Percentiles rank a stretch among this genome's conserved stretches.
These are phyloP conservation scores for Xylaria sp. DNA, from an alignment of 2,329 filamentous ascomycete species.

Conservation along the genomic window DNA sequence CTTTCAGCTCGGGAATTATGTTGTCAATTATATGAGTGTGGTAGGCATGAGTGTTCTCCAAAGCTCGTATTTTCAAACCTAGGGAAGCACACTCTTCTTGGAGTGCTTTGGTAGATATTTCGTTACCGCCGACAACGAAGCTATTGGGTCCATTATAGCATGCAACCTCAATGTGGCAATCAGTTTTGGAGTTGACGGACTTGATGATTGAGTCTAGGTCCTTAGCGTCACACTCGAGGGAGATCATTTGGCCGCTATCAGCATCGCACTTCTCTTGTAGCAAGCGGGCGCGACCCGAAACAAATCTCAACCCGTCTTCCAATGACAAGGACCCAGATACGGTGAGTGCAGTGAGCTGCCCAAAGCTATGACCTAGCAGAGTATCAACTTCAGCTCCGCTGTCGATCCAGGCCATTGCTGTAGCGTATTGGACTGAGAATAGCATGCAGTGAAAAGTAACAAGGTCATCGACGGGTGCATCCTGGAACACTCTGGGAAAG, in stretches of 20 bases:
- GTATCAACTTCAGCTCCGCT: slow-evolving; percentile 46
- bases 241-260: slow-evolving; percentile 14
- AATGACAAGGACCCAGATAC: slow-evolving; percentile 50
- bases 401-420: slow-evolving; percentile 51
- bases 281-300: slow-evolving; percentile 48
- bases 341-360: slow-evolving; percentile 52
- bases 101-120: slow-evolving; percentile 17
- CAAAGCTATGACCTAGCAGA: slow-evolving; percentile 54
- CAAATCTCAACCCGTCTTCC: slow-evolving; percentile 47
- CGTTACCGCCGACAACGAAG: slow-evolving; percentile 39
- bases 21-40: slow-evolving; percentile 41
- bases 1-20: slow-evolving; percentile 30
- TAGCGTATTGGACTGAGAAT: slow-evolving; percentile 53
- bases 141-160: slow-evolving; percentile 42
- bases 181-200: slow-evolving; percentile 4
- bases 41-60: slow-evolving; percentile 43
- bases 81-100: slow-evolving; percentile 23
- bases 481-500: not conserved
- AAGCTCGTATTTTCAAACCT: slow-evolving; percentile 16
- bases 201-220: slow-evolving; percentile 7
- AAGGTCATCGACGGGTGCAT: slow-evolving; percentile 9
- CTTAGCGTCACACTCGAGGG: slow-evolving; percentile 1
- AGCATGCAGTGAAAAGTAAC: slow-evolving; percentile 51
- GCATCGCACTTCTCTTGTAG: slow-evolving; percentile 46
- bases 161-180: slow-evolving; percentile 38